Evolutionary conservation across 306 rosid species (phyloP).

Genomic region (Lathyrus tuberosus): DNA sequence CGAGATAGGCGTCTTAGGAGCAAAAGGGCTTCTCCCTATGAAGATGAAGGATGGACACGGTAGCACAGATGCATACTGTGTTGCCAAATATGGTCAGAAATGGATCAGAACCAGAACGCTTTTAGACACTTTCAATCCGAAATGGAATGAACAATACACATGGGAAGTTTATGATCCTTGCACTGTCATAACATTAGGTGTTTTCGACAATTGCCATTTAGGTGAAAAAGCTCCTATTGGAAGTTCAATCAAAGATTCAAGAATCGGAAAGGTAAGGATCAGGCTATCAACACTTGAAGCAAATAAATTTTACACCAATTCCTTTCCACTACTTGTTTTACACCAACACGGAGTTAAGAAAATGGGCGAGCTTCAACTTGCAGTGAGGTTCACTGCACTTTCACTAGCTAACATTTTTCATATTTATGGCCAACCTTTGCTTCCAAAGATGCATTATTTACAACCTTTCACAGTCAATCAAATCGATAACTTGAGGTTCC

Average conservation of each 20-base stretch:
- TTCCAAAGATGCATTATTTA: conserved; percentile 91
- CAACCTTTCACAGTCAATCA: conserved; percentile 85
- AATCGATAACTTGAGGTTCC: conserved; percentile 70
- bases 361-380: conserved; percentile 85
- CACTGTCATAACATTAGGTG: conserved; percentile 81
- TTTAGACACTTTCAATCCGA: conserved; percentile 64
- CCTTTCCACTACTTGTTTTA: conserved; percentile 74
- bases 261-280: conserved; percentile 80
- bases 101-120: conserved; percentile 89
- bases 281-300: conserved; percentile 83
- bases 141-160: conserved; percentile 96
- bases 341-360: conserved; percentile 82
- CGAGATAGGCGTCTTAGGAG: conserved; percentile 84
- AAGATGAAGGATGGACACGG: conserved; percentile 77
- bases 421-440: conserved; percentile 71
- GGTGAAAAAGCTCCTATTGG: conserved; percentile 55
- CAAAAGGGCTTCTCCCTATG: conserved; percentile 84
- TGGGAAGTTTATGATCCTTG: conserved; percentile 95
- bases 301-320: conserved; percentile 59
- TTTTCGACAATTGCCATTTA: conserved; percentile 83
- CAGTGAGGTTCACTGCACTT: conserved; percentile 72
- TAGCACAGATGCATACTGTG: conserved; percentile 80
- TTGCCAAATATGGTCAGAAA: conserved; percentile 87
- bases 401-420: conserved; percentile 67
- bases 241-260: conserved; percentile 53